Evolutionary conservation across 305 asterid species (phyloP).

Genomic region (Fraxinus paxiana): DNA sequence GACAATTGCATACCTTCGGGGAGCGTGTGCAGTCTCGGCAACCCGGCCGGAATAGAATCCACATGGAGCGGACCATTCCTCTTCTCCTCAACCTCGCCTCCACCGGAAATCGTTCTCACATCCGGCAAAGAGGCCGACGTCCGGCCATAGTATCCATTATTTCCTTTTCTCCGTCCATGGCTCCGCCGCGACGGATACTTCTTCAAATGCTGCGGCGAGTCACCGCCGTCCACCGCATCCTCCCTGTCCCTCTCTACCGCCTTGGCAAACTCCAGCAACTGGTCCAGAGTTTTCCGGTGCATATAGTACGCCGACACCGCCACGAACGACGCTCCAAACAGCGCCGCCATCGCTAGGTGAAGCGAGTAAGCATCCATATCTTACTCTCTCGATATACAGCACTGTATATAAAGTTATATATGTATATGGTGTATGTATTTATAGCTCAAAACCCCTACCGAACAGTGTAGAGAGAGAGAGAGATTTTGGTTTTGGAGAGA

Average conservation of each 20-base stretch:
- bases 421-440: neutral
- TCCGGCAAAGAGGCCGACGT: conserved; percentile 72
- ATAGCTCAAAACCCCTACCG: conserved; percentile 45
- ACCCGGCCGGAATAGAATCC: conserved; percentile 69
- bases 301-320: conserved; percentile 92
- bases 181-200: conserved; percentile 40
- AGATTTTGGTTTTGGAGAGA: conserved; percentile 18
- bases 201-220: conserved; percentile 47
- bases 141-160: conserved; percentile 49
- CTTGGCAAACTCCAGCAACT: conserved; percentile 75
- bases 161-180: conserved; percentile 39
- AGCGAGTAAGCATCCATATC: conserved; percentile 67
- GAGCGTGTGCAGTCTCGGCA: conserved; percentile 77
- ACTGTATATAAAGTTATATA: neutral
- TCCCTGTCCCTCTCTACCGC: conserved; percentile 68
- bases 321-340: conserved; percentile 86
- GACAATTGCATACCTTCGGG: conserved; percentile 62
- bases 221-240: conserved; percentile 38
- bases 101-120: conserved; percentile 52
- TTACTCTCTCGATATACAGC: neutral
- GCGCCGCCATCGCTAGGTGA: conserved; percentile 96
- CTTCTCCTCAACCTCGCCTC: conserved; percentile 43
- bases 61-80: conserved; percentile 49
- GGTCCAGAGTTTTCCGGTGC: conserved; percentile 86
- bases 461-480: conserved; percentile 20